Conservation (phyloP, 176 grass and related monocot species). For the Avena eriantha region DNA sequence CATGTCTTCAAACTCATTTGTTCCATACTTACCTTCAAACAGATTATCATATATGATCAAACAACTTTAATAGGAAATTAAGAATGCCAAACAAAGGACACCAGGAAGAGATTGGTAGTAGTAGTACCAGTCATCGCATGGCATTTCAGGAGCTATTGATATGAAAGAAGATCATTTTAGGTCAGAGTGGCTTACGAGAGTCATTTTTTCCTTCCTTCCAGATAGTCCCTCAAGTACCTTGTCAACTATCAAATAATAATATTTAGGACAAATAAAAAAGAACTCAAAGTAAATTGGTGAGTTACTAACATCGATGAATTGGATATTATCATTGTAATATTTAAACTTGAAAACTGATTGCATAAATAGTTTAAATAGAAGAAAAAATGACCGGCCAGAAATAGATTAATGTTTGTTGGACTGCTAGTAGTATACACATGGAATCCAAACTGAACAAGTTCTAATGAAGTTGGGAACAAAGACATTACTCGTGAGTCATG, state of each 20-base stretch:
- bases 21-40: constrained; percentile 81
- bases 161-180: constrained; percentile 34
- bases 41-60: constrained; percentile 31
- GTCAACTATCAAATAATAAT: constrained; percentile 69
- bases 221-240: constrained; percentile 87
- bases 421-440: constrained; percentile 11
- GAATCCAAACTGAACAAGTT: background rate
- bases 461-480: background rate
- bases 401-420: background rate
- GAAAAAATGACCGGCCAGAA: background rate
- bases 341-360: background rate
- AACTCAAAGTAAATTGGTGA: background rate
- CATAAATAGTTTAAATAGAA: constrained; percentile 24
- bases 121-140: too few relatives aligned
- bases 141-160: constrained; percentile 30
- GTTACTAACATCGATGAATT: background rate
- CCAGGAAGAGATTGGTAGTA: too few relatives aligned
- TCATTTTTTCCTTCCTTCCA: constrained; percentile 92
- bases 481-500: background rate
- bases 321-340: background rate
- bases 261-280: constrained; percentile 7
- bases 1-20: constrained; percentile 77
- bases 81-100: too few relatives aligned
- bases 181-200: constrained; percentile 62
- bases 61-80: too few relatives aligned